phyloP scores from a whole-genome alignment of 2,329 filamentous ascomycete genomes.

The Microcera coccophila region DNA sequence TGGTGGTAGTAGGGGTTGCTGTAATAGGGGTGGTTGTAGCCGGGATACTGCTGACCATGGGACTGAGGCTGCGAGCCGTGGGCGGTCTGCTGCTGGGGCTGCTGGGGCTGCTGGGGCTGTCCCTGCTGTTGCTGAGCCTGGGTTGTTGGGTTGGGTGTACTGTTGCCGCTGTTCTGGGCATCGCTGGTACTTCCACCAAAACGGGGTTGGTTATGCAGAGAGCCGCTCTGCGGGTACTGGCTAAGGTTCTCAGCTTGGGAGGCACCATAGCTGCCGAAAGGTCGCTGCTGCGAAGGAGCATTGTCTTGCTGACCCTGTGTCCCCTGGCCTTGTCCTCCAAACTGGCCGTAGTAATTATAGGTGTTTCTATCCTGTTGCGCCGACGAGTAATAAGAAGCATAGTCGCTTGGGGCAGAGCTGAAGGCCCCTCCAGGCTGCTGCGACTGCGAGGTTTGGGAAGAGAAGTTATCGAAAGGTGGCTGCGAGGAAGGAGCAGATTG shows the following conservation, averaged over 20 bases:
- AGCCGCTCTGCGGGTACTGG: conserved; percentile 71
- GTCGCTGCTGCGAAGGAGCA: conserved; percentile 65
- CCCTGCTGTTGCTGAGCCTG: conserved; percentile 48
- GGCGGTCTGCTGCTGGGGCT: conserved; percentile 43
- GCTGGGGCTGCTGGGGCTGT: conserved; percentile 45
- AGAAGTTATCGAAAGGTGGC: conserved; percentile 59
- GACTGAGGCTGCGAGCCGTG: conserved; percentile 44
- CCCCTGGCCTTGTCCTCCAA: conserved; percentile 53
- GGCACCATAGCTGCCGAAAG: conserved; percentile 70
- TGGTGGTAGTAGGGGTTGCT: conserved; percentile 60
- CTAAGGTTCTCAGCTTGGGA: conserved; percentile 60
- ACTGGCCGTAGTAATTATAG: conserved; percentile 75
- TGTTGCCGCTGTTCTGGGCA: conserved; percentile 80
- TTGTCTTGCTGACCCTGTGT: conserved; percentile 70
- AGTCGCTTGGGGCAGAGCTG: conserved; percentile 73
- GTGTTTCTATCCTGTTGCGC: conserved; percentile 68
- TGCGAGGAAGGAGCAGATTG: conserved; percentile 53
- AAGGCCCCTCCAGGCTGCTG: conserved; percentile 62
- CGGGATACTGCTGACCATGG: conserved; percentile 48
- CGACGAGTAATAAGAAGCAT: conserved; percentile 79
- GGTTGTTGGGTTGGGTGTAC: conserved; percentile 76
- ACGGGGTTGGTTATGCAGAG: conserved; percentile 51
- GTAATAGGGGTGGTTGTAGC: conserved; percentile 57
- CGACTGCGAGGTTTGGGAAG: conserved; percentile 56
- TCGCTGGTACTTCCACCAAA: conserved; percentile 59